phyloP scores from a whole-genome alignment of 345 rosid species.

The Litchi chinensis region DNA sequence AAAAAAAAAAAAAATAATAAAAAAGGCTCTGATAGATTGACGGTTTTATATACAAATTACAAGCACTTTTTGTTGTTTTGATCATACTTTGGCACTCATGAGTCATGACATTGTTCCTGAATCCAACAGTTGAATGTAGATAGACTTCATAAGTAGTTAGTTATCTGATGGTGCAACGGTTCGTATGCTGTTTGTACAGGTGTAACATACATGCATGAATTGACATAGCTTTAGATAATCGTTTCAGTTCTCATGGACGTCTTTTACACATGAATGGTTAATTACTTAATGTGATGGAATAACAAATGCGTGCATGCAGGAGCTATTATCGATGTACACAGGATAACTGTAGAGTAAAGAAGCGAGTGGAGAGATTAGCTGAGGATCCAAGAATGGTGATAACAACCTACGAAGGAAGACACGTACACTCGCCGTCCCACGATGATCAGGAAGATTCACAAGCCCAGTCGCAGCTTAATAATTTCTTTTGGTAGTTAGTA shows the following conservation, averaged over 20 bases:
- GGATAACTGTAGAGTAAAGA: constrained; percentile 92
- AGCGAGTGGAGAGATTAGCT: constrained; percentile 94
- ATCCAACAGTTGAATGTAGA: neutral
- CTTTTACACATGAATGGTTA: no score
- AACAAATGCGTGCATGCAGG: constrained; percentile 40
- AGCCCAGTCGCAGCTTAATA: constrained; percentile 46
- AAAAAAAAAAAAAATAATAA: no score
- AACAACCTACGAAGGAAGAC: constrained; percentile 97
- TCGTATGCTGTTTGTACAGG: no score
- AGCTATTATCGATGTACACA: constrained; percentile 97
- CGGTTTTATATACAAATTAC: neutral
- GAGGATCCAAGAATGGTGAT: constrained; percentile 99
- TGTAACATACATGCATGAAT: neutral
- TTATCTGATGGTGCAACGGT: no score
- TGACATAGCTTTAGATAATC: no score
- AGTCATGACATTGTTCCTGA: no score
- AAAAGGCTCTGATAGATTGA: no score
- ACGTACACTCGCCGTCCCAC: constrained; percentile 81
- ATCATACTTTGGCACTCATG: neutral
- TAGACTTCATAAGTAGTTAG: neutral
- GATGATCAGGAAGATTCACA: constrained; percentile 69
- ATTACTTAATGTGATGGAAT: no score
- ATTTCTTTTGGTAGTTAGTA: constrained; percentile 63
- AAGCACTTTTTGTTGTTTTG: neutral
- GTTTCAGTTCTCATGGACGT: no score